phyloP scores from a whole-genome alignment of 352 stramenopile genomes.

The Phytophthora litchii region DNA sequence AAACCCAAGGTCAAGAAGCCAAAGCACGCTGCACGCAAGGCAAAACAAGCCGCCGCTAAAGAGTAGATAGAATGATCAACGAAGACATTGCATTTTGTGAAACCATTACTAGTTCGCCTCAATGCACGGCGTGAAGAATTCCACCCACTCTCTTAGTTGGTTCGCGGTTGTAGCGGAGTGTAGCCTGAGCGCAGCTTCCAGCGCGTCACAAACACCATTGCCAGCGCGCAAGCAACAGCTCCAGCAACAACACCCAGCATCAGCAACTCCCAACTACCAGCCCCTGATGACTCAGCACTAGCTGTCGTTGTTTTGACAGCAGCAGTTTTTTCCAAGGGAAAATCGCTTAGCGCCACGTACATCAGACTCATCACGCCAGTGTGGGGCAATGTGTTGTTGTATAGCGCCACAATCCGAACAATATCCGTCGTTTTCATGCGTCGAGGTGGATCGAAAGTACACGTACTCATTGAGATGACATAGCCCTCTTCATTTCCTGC shows the following conservation, averaged over 20 bases:
- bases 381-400: constrained; percentile 82
- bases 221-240: constrained; percentile 29
- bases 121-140: too few relatives aligned
- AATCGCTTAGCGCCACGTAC: constrained; percentile 77
- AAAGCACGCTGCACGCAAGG: constrained; percentile 75
- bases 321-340: constrained; percentile 30
- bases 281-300: constrained; percentile 1
- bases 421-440: constrained; percentile 74
- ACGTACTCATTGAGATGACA: constrained; percentile 74
- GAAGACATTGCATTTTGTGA: constrained; percentile 20
- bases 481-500: constrained; percentile 79
- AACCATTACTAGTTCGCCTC: constrained; percentile 7
- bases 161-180: constrained; percentile 37
- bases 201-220: constrained; percentile 36
- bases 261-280: constrained; percentile 19
- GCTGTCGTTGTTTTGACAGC: constrained; percentile 11
- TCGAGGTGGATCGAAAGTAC: constrained; percentile 73
- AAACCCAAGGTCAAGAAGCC: constrained; percentile 67
- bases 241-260: constrained; percentile 32
- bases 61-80: constrained; percentile 30
- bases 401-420: constrained; percentile 75
- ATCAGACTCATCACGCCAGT: constrained; percentile 82
- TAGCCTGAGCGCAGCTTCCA: constrained; percentile 64
- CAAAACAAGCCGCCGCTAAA: constrained; percentile 55
- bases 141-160: constrained; percentile 7